These are phyloP conservation scores for Dianthus caryophyllus DNA, from an alignment of 148 eudicot species.

Conservation along the genomic window DNA sequence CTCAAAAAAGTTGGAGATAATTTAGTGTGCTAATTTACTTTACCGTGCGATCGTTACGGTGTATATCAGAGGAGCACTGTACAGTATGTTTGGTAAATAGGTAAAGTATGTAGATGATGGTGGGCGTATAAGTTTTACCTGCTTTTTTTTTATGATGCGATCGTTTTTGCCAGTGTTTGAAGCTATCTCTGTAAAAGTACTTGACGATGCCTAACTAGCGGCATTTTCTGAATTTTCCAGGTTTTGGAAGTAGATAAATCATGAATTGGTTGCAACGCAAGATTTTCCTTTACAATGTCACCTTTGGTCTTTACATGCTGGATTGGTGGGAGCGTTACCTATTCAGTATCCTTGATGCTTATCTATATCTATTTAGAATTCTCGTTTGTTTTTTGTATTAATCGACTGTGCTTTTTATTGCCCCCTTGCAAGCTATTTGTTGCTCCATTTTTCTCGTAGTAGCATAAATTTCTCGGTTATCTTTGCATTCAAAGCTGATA, in stretches of 20 bases:
- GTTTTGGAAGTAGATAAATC: slow-evolving; percentile 1
- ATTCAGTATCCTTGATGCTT: slow-evolving; percentile 72
- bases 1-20: no score
- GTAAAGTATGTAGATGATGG: not conserved
- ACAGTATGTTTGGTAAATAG: not conserved
- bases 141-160: slow-evolving; percentile 6
- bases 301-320: slow-evolving; percentile 87
- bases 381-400: not conserved
- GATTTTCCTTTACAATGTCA: slow-evolving; percentile 79
- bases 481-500: not conserved
- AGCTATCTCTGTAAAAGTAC: not conserved
- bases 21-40: no score
- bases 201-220: not conserved
- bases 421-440: not conserved
- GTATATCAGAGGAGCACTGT: not conserved
- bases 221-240: slow-evolving; percentile 13
- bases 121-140: not conserved
- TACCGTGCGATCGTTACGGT: no score
- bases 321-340: slow-evolving; percentile 95
- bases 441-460: not conserved
- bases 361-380: not conserved
- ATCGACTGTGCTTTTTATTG: not conserved
- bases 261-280: slow-evolving; percentile 90
- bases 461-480: not conserved
- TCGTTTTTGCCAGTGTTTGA: not conserved